These are phyloP conservation scores for Mariannaea sp. DNA, from an alignment of 2,329 filamentous ascomycete species.

Conservation along the genomic window DNA sequence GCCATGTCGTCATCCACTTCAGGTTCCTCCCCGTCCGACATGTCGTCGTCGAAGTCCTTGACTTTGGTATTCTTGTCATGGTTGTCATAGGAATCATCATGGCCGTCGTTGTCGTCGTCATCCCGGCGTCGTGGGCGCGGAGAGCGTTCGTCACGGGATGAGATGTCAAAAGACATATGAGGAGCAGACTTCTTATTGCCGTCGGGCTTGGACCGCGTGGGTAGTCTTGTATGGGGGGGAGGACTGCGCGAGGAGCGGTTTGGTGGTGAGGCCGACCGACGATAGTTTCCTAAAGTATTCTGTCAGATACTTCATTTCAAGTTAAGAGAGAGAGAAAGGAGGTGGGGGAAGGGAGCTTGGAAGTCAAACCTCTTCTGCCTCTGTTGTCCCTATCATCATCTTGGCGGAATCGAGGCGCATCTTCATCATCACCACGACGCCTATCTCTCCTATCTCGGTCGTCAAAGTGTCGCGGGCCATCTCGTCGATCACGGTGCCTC, in stretches of 20 bases:
- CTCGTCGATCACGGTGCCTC: conserved; percentile 40
- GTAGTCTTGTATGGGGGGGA: conserved; percentile 35
- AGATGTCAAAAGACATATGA: conserved; percentile 45
- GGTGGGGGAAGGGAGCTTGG: too few relatives aligned
- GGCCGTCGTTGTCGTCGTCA: conserved; percentile 32
- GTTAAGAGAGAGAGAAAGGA: neutral
- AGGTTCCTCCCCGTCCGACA: conserved; percentile 38
- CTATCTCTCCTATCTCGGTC: conserved; percentile 33
- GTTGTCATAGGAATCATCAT: too few relatives aligned
- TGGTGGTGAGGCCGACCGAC: conserved; percentile 46
- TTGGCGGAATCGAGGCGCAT: conserved; percentile 27
- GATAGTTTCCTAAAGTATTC: conserved; percentile 33
- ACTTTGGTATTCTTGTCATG: too few relatives aligned
- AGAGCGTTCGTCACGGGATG: conserved; percentile 35
- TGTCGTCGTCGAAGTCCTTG: conserved; percentile 23
- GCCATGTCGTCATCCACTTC: conserved; percentile 70
- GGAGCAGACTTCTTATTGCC: conserved; percentile 23
- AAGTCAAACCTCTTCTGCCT: conserved; percentile 33
- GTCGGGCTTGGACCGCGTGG: conserved; percentile 43
- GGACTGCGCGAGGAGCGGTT: conserved; percentile 31
- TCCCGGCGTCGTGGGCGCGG: conserved; percentile 27
- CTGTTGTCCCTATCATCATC: conserved; percentile 28
- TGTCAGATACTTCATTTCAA: conserved; percentile 11
- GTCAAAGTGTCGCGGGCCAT: conserved; percentile 40
- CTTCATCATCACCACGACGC: conserved; percentile 35